Conservation (phyloP, 139 green algal species). For the Eudorina sp. region DNA sequence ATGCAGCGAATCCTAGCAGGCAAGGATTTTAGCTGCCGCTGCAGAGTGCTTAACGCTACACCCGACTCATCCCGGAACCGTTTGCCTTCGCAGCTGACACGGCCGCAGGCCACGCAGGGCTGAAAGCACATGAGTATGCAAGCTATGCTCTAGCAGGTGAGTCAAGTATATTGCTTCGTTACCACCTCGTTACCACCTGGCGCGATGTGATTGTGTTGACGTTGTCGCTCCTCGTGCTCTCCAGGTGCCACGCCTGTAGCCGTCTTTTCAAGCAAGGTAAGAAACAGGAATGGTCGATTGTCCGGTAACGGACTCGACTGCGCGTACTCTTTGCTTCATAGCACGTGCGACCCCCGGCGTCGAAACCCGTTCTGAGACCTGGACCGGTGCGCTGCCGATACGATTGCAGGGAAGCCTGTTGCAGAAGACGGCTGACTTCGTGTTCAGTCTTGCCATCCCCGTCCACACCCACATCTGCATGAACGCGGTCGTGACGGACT, state of each 20-base stretch:
- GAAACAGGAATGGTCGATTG: too few species aligned
- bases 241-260: slow-evolving; percentile 51
- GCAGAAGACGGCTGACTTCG: slow-evolving; percentile 67
- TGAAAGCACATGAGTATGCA: slow-evolving; percentile 66
- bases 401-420: slow-evolving; percentile 58
- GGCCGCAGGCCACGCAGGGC: slow-evolving; percentile 59
- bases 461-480: slow-evolving; percentile 83
- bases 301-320: too few species aligned
- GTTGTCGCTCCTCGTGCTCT: neutral
- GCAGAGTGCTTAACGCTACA: too few species aligned
- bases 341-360: too few species aligned
- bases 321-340: too few species aligned
- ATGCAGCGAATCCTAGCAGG: slow-evolving; percentile 54
- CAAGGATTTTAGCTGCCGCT: neutral
- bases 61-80: slow-evolving; percentile 1
- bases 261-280: slow-evolving; percentile 44
- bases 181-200: too few species aligned
- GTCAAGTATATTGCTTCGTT: too few species aligned
- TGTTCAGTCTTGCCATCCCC: slow-evolving; percentile 71
- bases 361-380: too few species aligned
- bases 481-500: slow-evolving; percentile 85
- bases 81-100: slow-evolving; percentile 66
- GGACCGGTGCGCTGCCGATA: neutral
- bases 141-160: slow-evolving; percentile 71
- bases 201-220: too few species aligned